phyloP scores from a whole-genome alignment of 1,139 yeast species.

The Sugiyamaella japonica region DNA sequence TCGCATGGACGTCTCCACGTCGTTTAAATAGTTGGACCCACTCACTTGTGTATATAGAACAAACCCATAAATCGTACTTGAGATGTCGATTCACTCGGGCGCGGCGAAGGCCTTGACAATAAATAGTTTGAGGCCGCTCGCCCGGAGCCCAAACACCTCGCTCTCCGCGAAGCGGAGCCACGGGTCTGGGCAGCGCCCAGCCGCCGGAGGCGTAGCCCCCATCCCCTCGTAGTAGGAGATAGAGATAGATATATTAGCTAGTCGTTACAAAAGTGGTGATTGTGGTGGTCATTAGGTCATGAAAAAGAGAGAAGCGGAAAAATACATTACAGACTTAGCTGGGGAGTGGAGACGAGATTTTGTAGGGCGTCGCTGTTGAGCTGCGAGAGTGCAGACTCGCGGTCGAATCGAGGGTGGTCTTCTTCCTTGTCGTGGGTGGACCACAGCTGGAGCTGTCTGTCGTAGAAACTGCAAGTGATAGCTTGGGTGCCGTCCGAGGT shows the following conservation, averaged over 20 bases:
- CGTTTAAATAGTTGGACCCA: slow-evolving; percentile 24
- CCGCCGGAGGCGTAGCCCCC: neutral
- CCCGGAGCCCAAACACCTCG: neutral
- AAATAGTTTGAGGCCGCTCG: too few species aligned
- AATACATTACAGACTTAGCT: slow-evolving; percentile 5
- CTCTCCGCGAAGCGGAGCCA: neutral
- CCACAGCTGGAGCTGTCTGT: slow-evolving; percentile 79
- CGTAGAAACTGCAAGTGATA: slow-evolving; percentile 90
- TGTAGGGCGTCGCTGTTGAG: slow-evolving; percentile 3
- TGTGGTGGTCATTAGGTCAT: neutral
- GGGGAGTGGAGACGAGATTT: slow-evolving; percentile 8
- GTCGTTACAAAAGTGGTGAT: slow-evolving; percentile 2
- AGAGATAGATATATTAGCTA: neutral
- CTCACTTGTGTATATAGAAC: slow-evolving; percentile 12
- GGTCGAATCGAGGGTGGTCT: slow-evolving; percentile 11
- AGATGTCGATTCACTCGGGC: too few species aligned
- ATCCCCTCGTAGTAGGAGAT: neutral
- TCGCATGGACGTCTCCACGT: slow-evolving; percentile 28
- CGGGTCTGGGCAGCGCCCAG: neutral
- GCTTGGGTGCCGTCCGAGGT: slow-evolving; percentile 47
- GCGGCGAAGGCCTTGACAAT: too few species aligned
- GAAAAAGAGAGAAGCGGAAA: neutral
- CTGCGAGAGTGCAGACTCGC: slow-evolving; percentile 7
- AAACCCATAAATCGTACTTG: too few species aligned
- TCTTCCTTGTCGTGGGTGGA: slow-evolving; percentile 21